Base-by-base conservation (phyloP, 129 eudicot genomes). In the Gnaphalium uliginosum region DNA sequence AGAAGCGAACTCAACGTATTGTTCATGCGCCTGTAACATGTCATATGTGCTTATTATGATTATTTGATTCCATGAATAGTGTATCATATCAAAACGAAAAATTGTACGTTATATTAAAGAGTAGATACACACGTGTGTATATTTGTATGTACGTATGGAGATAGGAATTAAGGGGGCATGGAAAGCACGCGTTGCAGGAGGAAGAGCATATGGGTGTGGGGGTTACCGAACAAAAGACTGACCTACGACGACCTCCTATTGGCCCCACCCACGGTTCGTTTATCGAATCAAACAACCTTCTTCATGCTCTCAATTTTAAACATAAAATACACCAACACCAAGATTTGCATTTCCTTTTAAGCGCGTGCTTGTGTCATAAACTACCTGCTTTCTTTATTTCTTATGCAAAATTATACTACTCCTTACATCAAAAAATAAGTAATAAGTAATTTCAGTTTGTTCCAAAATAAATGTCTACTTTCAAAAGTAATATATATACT, bases 181-280 rank as follows among this genome's bases (percentile, higher is more conserved):
- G 76, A 19, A 79, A 74, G 92, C 96, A 90, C 88, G 96, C 96
- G 71, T 83, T 84, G 89, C 81, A 85, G 88, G 88, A 78, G 81
- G 69, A 54, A 71, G 73, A 61, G 76, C 77, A 75, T 51, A 78
- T 82, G 80, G 62, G 73, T 72, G 74, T 64, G 78, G 53, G 51
- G 0, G 0, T 61, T 77, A 84, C 37, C 66, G 66, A 82, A 13
- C 18, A 46, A 81, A 84, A 83, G 85, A 57, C 86, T 87, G 86
- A 81, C 57, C 91, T 78, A 67, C 15, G 79, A 69, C 23, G 74
- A 74, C 53, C 17, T 15, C 8, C 18, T 26, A 11, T 61, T 61
- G 87, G 84, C 71, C 87, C 84, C 81, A 70, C 82, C 61, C 27
- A 5, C 8, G n/a, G 61, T 11, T 32, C 81, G 46, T 46, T 35